These are phyloP conservation scores for Leptomonas seymouri DNA, from an alignment of 208 protist genomes.

Conservation along the genomic window DNA sequence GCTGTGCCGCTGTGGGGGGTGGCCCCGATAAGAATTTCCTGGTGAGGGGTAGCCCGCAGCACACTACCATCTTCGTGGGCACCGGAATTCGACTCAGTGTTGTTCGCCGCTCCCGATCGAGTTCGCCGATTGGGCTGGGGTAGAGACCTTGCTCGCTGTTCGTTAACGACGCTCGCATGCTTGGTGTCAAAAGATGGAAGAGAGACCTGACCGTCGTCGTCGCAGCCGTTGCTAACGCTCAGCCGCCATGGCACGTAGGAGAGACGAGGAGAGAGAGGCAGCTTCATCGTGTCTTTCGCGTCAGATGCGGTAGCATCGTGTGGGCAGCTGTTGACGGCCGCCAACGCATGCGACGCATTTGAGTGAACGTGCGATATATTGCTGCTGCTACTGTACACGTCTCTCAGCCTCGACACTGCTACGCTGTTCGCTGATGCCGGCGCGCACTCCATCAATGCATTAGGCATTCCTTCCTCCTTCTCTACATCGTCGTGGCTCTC, in stretches of 20 bases:
- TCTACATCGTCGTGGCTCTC: background rate
- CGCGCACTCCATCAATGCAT: background rate
- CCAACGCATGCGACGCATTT: slow-evolving; percentile 2
- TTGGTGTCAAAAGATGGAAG: background rate
- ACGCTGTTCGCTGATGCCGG: background rate
- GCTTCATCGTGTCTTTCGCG: background rate
- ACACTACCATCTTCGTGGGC: background rate
- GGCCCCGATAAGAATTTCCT: background rate
- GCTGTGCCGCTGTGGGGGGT: slow-evolving; percentile 1
- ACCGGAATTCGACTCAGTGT: background rate
- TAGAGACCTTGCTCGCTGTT: background rate
- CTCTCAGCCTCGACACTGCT: background rate
- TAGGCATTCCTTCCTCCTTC: background rate
- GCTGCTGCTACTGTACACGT: background rate
- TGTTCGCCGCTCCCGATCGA: background rate
- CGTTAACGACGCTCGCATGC: background rate
- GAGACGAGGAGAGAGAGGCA: slow-evolving; percentile 1
- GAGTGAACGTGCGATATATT: background rate
- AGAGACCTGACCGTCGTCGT: background rate
- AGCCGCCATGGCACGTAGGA: slow-evolving; percentile 6
- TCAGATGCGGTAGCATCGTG: background rate
- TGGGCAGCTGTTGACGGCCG: slow-evolving; percentile 3
- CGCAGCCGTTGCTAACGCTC: background rate
- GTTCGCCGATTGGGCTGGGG: background rate
- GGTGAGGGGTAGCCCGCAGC: background rate